phyloP scores from a whole-genome alignment of 1,284 basidiomycete genomes.

The Sporisorium graminicola region DNA sequence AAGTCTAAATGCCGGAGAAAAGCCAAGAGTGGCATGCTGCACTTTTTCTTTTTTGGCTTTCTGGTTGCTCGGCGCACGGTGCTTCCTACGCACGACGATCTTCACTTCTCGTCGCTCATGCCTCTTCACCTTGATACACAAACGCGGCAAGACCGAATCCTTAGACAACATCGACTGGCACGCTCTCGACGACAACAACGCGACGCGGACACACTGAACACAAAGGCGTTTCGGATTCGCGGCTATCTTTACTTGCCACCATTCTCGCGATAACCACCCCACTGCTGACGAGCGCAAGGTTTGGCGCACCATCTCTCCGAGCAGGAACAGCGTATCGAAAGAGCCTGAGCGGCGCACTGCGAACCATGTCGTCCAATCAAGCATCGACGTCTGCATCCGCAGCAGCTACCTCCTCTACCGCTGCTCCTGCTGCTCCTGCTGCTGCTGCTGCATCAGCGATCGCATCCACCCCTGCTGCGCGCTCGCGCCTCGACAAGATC shows the following conservation, averaged over 20 bases:
- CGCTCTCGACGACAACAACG: neutral
- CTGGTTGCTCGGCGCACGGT: slow-evolving; percentile 8
- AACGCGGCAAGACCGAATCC: too few relatives aligned
- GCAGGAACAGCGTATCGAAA: neutral
- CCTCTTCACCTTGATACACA: too few relatives aligned
- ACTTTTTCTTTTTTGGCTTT: neutral
- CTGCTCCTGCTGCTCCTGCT: neutral
- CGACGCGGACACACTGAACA: neutral
- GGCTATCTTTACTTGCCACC: neutral
- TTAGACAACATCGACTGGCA: too few relatives aligned
- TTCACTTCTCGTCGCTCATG: too few relatives aligned
- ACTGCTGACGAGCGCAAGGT: neutral
- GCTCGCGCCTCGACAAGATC: slow-evolving; percentile 31
- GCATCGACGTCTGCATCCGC: slow-evolving; percentile 18
- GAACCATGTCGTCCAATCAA: slow-evolving; percentile 23
- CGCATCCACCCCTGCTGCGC: slow-evolving; percentile 8
- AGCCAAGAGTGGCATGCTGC: slow-evolving; percentile 6
- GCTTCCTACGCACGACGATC: too few relatives aligned
- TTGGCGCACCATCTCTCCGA: neutral
- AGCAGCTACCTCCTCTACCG: slow-evolving; percentile 1
- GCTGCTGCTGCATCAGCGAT: too few relatives aligned
- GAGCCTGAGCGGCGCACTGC: neutral
- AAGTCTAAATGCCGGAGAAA: too few relatives aligned
- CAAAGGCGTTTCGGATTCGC: neutral
- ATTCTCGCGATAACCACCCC: neutral